Percentiles rank a stretch among this genome's conserved stretches.
phyloP scores from a whole-genome alignment of 306 rosid species.

The Herpetospermum pedunculosum region DNA sequence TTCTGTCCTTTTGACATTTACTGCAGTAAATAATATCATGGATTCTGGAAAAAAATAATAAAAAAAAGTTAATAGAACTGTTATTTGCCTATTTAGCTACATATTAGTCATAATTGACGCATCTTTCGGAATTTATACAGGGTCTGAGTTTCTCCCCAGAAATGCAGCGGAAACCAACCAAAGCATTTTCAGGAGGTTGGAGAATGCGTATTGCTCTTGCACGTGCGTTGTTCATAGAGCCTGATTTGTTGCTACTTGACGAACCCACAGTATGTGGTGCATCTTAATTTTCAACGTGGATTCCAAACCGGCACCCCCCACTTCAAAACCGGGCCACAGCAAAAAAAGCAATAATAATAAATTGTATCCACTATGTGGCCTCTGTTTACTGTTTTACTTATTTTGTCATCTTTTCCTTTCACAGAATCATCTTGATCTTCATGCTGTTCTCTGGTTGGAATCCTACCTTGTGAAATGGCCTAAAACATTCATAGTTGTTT shows the following conservation, averaged over 20 bases:
- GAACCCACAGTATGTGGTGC: slow-evolving; percentile 74
- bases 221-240: slow-evolving; percentile 90
- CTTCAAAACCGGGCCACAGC: neutral
- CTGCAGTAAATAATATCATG: neutral
- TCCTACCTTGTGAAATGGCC: slow-evolving; percentile 91
- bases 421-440: slow-evolving; percentile 99
- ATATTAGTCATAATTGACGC: neutral
- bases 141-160: slow-evolving; percentile 91
- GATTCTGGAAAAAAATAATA: neutral
- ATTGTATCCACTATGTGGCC: neutral
- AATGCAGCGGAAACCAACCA: slow-evolving; percentile 83
- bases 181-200: slow-evolving; percentile 98
- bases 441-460: slow-evolving; percentile 97
- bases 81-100: neutral
- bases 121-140: slow-evolving; percentile 27
- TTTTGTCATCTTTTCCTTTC: slow-evolving; percentile 8
- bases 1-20: neutral
- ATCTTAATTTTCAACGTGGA: neutral
- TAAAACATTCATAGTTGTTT: slow-evolving; percentile 86
- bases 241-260: slow-evolving; percentile 86
- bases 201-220: slow-evolving; percentile 99
- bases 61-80: neutral
- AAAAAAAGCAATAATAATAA: too few relatives aligned
- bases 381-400: neutral
- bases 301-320: too few relatives aligned